These are phyloP conservation scores for Herpotrichia juniperi DNA, from an alignment of 2,329 filamentous ascomycete species.

Conservation along the genomic window DNA sequence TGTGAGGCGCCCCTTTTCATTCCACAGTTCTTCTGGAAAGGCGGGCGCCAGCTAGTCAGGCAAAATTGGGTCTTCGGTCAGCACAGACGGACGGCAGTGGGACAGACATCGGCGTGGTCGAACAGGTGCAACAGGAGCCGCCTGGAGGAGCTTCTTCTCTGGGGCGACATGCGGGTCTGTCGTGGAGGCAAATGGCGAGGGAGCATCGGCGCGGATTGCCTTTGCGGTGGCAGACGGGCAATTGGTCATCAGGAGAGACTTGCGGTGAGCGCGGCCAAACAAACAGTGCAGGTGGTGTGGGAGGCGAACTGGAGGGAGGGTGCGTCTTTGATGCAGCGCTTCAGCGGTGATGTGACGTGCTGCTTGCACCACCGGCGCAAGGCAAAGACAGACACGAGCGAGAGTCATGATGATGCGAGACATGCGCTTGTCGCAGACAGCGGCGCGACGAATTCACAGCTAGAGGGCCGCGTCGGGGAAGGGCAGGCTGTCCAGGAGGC, in stretches of 20 bases:
- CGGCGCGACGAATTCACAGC: not conserved
- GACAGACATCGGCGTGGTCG: constrained; percentile 27
- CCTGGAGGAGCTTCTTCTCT: not conserved
- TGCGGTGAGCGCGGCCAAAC: constrained; percentile 6
- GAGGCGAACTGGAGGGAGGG: not conserved
- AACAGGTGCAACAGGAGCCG: constrained; percentile 25
- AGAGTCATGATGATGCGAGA: not conserved
- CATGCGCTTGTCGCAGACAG: not conserved
- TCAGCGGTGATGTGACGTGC: too few species aligned
- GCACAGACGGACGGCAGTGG: constrained; percentile 20
- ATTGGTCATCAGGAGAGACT: constrained; percentile 15
- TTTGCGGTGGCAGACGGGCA: constrained; percentile 12
- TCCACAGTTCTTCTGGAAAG: constrained; percentile 47
- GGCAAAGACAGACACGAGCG: too few species aligned
- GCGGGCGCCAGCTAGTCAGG: constrained; percentile 32
- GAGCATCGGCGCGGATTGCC: constrained; percentile 12
- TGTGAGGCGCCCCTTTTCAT: constrained; percentile 39
- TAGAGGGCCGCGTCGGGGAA: not conserved
- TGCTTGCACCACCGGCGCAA: not conserved
- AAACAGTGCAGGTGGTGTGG: not conserved
- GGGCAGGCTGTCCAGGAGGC: not conserved
- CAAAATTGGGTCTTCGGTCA: constrained; percentile 30
- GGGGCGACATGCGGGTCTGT: not conserved
- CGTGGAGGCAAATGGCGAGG: not conserved
- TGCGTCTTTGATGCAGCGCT: not conserved